Percentiles rank a stretch among this genome's conserved stretches.
These are phyloP conservation scores for Eurotiales sp. DNA, from an alignment of 2,329 filamentous ascomycete species.

Conservation along the genomic window DNA sequence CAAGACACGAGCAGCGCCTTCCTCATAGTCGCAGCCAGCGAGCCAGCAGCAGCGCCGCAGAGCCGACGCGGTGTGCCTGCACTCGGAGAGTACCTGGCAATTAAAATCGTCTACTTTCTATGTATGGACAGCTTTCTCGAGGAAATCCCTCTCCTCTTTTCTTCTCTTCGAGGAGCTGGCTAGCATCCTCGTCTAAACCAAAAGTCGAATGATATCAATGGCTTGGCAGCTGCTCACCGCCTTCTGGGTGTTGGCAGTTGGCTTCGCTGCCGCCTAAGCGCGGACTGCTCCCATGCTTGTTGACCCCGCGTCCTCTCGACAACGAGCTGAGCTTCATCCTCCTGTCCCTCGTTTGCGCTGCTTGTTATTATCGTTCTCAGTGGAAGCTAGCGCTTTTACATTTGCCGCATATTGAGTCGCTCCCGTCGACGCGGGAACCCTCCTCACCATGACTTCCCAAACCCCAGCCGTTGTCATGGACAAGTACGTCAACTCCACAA, in stretches of 20 bases:
- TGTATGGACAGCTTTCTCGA: not conserved
- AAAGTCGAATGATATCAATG: not conserved
- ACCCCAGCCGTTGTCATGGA: constrained; percentile 99
- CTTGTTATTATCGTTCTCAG: no score
- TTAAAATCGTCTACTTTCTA: not conserved
- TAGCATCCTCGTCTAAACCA: not conserved
- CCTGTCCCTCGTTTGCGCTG: no score
- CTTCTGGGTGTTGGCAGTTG: constrained; percentile 3
- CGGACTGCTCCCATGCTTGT: constrained; percentile 9
- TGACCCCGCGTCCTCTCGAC: constrained; percentile 9
- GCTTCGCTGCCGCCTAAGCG: constrained; percentile 6
- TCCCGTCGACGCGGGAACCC: constrained; percentile 5
- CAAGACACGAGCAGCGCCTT: no score
- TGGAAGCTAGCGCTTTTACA: not conserved
- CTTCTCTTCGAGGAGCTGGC: not conserved
- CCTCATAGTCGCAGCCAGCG: no score
- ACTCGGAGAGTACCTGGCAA: no score
- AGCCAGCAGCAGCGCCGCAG: no score
- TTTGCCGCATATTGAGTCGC: constrained; percentile 4
- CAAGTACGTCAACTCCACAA: constrained; percentile 69
- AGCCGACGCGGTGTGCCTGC: no score
- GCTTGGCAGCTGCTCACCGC: constrained; percentile 7
- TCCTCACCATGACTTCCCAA: constrained; percentile 78
- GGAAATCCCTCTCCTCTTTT: not conserved
- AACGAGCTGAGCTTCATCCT: not conserved